Evolutionary conservation across 768 basidiomycete species (phyloP).

Genomic region (Russula abietina): DNA sequence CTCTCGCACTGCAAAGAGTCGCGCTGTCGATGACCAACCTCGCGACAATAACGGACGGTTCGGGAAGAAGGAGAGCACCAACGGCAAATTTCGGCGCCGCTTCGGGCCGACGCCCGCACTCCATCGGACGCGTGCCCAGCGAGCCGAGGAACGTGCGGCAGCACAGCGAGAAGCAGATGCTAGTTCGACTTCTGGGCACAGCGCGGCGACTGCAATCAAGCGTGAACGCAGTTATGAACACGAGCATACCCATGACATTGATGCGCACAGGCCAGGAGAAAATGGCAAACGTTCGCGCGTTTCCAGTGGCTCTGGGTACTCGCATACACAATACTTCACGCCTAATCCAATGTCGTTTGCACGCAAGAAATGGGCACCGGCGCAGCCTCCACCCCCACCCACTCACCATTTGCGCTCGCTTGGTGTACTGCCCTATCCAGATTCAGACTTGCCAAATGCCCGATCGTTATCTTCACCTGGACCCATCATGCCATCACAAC

Average conservation of each 20-base stretch:
- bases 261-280: neutral
- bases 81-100: slow-evolving; percentile 37
- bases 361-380: slow-evolving; percentile 32
- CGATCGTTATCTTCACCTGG: neutral
- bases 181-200: neutral
- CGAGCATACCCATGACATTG: slow-evolving; percentile 7
- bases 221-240: slow-evolving; percentile 20
- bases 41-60: slow-evolving; percentile 61
- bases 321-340: slow-evolving; percentile 24
- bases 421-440: slow-evolving; percentile 1
- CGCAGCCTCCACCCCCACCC: slow-evolving; percentile 15
- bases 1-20: slow-evolving; percentile 36
- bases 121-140: slow-evolving; percentile 22
- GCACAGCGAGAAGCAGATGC: slow-evolving; percentile 17
- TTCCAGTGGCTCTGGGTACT: neutral
- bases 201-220: slow-evolving; percentile 2
- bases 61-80: slow-evolving; percentile 51
- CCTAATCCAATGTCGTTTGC: slow-evolving; percentile 34
- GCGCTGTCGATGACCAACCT: slow-evolving; percentile 48
- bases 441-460: neutral
- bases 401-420: slow-evolving; percentile 17
- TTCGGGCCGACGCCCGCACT: neutral
- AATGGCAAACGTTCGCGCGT: slow-evolving; percentile 10
- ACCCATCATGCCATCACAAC: neutral
- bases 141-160: slow-evolving; percentile 25